Base-by-base conservation (phyloP, 306 rosid species). In the Purshia tridentata region DNA sequence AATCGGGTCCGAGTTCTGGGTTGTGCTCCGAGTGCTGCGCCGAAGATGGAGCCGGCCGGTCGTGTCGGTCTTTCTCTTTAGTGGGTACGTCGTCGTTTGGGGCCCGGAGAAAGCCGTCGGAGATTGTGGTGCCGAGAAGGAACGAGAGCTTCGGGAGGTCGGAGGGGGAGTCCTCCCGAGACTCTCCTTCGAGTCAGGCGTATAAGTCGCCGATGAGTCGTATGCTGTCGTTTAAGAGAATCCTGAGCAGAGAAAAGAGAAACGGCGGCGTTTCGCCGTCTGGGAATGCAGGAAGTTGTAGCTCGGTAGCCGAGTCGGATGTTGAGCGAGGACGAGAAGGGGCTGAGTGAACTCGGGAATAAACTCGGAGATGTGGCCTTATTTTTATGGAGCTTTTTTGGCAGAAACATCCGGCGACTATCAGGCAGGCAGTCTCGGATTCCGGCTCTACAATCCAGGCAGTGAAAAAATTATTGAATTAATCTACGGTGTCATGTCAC, bases 121-220 rank as follows among this genome's bases (percentile, higher is more conserved):
- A 77, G 19, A 8, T 80, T 3, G 73, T 11, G 39, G 82, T 93
- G 6, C 97, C 98, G 15, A 41, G 81, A 66, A 56, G 85, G 73
- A 77, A 63, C 60, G 82, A 77, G 81, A 63, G 56, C 60, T 82
- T 86, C 1, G 73, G 73, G 50, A 46, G 76, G 16, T 5, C 19
- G 14, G 84, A 66, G 18, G 80, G 68, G 66, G 92, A 85, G 46
- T 75, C 73, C 13, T 13, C 45, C 11, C 5, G 70, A 9, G 81
- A 82, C 54, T 87, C 91, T 62, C 65, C 82, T 45, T 29, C 87
- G 14, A 54, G 77, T 54, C 87, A 74, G 71, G 61, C 88, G 67
- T 83, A 80, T 44, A 44, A 80, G 18, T 88, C 97, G 8, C 86
- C 97, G 60, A 78, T 81, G 83, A 83, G 90, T 53, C 90, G 93